These are phyloP conservation scores for Fraxinus ornus DNA, from an alignment of 305 asterid genomes.

Conservation along the genomic window DNA sequence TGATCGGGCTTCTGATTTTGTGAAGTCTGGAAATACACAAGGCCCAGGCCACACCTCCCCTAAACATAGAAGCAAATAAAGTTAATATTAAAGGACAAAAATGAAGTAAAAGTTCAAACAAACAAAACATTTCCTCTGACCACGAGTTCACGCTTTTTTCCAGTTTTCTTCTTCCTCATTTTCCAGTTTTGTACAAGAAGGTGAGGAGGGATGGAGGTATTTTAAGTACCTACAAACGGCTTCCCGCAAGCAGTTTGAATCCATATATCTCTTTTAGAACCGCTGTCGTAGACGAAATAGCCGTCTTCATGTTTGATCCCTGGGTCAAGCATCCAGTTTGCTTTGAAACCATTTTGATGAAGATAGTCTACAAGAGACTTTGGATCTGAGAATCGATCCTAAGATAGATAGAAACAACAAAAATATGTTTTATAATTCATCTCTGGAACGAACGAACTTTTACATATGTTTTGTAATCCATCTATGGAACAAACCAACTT, in stretches of 20 bases:
- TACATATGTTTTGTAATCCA: background rate
- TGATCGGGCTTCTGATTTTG: slow-evolving; percentile 66
- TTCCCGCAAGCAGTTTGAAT: slow-evolving; percentile 64
- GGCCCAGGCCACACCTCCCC: slow-evolving; percentile 98
- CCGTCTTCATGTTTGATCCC: slow-evolving; percentile 83
- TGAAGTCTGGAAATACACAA: slow-evolving; percentile 92
- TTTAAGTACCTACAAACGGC: slow-evolving; percentile 63
- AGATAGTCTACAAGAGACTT: slow-evolving; percentile 67
- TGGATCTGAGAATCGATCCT: slow-evolving; percentile 82
- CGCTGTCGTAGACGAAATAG: slow-evolving; percentile 79
- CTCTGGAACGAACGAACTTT: background rate
- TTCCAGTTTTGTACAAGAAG: background rate
- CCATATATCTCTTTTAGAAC: slow-evolving; percentile 81
- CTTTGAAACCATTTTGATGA: slow-evolving; percentile 79
- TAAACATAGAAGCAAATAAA: slow-evolving; percentile 28
- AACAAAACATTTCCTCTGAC: background rate
- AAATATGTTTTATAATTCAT: too few relatives aligned
- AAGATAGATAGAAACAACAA: background rate
- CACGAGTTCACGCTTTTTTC: background rate
- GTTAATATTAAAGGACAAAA: background rate
- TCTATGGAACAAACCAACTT: background rate
- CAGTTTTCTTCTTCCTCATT: background rate
- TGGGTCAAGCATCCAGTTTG: slow-evolving; percentile 98
- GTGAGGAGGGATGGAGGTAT: background rate
- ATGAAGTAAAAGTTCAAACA: slow-evolving; percentile 2